These are phyloP conservation scores for Leucogyrophana mollusca DNA, from an alignment of 768 basidiomycete genomes.

Conservation along the genomic window DNA sequence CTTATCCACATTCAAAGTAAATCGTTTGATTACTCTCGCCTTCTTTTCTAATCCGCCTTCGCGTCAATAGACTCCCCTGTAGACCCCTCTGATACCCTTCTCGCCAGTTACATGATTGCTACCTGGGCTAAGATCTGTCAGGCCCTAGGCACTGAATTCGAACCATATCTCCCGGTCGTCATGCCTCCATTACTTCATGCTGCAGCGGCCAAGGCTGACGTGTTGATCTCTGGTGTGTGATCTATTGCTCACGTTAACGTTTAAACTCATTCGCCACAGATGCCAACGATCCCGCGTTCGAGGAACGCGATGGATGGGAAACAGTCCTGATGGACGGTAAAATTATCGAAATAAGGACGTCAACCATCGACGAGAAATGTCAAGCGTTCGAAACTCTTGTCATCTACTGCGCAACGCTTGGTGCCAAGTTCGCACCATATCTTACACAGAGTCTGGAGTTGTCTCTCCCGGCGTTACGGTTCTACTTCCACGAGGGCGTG, in stretches of 20 bases:
- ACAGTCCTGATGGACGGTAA: conserved; percentile 77
- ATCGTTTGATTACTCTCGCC: conserved; percentile 14
- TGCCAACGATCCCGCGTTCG: conserved; percentile 52
- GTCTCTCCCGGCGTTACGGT: conserved; percentile 65
- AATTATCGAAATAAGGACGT: conserved; percentile 73
- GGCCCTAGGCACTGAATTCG: conserved; percentile 80
- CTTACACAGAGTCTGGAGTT: conserved; percentile 70
- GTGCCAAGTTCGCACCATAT: conserved; percentile 68
- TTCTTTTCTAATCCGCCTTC: neutral
- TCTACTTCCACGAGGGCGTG: conserved; percentile 85
- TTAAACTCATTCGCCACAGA: conserved; percentile 25
- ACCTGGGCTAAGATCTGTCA: conserved; percentile 92
- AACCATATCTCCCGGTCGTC: conserved; percentile 81
- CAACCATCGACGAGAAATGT: conserved; percentile 83
- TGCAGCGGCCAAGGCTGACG: conserved; percentile 79
- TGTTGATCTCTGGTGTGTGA: conserved; percentile 64
- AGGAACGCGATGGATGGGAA: conserved; percentile 76
- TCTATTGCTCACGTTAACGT: neutral
- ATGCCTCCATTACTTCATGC: conserved; percentile 77
- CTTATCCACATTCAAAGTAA: conserved; percentile 78
- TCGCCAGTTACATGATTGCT: conserved; percentile 73
- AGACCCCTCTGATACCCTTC: conserved; percentile 71
- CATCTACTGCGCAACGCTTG: conserved; percentile 72
- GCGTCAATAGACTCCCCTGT: conserved; percentile 55
- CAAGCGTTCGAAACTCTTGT: conserved; percentile 87